These are phyloP conservation scores for Trametes sanguinea DNA, from an alignment of 768 basidiomycete genomes.

Conservation along the genomic window DNA sequence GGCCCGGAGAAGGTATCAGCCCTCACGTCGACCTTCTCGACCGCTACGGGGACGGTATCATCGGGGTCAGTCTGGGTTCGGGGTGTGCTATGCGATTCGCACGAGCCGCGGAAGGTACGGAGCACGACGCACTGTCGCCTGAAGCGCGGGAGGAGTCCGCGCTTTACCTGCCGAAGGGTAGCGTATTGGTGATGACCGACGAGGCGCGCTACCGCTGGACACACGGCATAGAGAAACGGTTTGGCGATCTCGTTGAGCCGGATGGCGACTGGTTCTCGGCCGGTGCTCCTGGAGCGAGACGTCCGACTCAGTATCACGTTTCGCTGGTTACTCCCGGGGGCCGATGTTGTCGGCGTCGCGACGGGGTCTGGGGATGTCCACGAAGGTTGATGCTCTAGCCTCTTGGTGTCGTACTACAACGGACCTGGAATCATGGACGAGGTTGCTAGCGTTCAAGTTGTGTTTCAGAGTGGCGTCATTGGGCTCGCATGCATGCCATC, in stretches of 20 bases:
- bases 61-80: slow-evolving; percentile 82
- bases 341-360: slow-evolving; percentile 60
- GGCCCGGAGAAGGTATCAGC: slow-evolving; percentile 85
- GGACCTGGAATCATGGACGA: too few species aligned
- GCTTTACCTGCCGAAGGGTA: slow-evolving; percentile 74
- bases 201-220: slow-evolving; percentile 86
- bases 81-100: slow-evolving; percentile 81
- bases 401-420: background rate
- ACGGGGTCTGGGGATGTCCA: background rate
- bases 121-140: slow-evolving; percentile 1
- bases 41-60: slow-evolving; percentile 87
- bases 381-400: background rate
- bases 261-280: slow-evolving; percentile 19
- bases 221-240: slow-evolving; percentile 77
- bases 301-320: slow-evolving; percentile 81
- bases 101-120: slow-evolving; percentile 22
- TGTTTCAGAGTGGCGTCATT: too few species aligned
- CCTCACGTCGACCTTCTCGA: slow-evolving; percentile 84
- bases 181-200: slow-evolving; percentile 74
- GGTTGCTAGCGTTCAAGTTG: too few species aligned
- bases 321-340: slow-evolving; percentile 83
- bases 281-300: slow-evolving; percentile 50
- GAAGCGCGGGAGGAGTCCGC: slow-evolving; percentile 36
- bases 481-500: too few species aligned
- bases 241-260: slow-evolving; percentile 58